phyloP scores from a whole-genome alignment of 805 yeast genomes.

The Metschnikowia reukaufii region DNA sequence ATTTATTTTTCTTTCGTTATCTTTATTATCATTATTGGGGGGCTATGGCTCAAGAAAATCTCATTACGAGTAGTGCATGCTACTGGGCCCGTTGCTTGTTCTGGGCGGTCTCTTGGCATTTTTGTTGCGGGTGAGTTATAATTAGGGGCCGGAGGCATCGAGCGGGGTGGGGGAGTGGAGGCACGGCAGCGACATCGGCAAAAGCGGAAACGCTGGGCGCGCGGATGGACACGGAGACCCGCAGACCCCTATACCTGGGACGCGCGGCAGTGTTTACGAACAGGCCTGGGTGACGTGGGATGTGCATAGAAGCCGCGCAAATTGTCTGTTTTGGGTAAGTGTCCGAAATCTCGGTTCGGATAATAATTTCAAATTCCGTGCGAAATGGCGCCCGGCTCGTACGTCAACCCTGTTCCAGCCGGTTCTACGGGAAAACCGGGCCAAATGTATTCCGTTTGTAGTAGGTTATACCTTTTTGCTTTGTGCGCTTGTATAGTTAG shows the following conservation, averaged over 20 bases:
- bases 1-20: too few species aligned
- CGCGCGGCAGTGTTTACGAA: background rate
- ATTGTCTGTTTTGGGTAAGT: background rate
- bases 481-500: too few species aligned
- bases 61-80: background rate
- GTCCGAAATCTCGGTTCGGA: conserved; percentile 1
- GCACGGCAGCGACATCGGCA: background rate
- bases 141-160: background rate
- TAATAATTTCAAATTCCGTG: background rate
- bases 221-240: background rate
- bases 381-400: background rate
- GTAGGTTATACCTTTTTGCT: too few species aligned
- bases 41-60: background rate
- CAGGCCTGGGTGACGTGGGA: background rate
- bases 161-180: background rate
- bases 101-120: conserved; percentile 1
- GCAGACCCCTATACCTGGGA: background rate
- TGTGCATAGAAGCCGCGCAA: background rate
- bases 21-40: too few species aligned
- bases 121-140: background rate
- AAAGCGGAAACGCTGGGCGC: background rate
- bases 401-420: background rate
- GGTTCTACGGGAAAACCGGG: too few species aligned
- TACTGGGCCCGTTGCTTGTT: background rate
- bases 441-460: too few species aligned